These are phyloP conservation scores for Yamadazyma aaseri DNA, from an alignment of 1,139 yeast species.

Conservation along the genomic window DNA sequence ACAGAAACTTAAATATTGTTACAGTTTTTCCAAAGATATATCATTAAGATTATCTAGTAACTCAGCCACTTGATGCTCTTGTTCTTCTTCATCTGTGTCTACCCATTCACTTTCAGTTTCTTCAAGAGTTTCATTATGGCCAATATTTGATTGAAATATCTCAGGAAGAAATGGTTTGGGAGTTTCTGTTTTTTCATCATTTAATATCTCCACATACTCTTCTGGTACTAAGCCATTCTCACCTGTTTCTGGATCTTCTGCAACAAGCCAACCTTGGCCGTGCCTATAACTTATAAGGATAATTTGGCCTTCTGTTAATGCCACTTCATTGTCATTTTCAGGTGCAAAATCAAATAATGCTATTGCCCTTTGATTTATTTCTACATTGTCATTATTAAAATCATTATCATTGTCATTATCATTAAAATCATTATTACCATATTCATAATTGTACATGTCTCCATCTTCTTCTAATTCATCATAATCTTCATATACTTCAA, in stretches of 20 bases:
- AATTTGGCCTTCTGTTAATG: slow-evolving; percentile 73
- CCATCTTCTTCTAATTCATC: slow-evolving; percentile 7
- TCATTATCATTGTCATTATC: slow-evolving; percentile 18
- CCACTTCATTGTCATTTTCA: slow-evolving; percentile 91
- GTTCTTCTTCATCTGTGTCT: slow-evolving; percentile 28
- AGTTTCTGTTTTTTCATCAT: slow-evolving; percentile 27
- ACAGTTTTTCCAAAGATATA: slow-evolving; percentile 2
- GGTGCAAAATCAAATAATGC: slow-evolving; percentile 90
- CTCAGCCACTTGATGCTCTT: slow-evolving; percentile 6
- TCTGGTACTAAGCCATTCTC: slow-evolving; percentile 95
- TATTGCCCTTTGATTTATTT: slow-evolving; percentile 58
- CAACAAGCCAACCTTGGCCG: slow-evolving; percentile 99
- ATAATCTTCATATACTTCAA: slow-evolving; percentile 7
- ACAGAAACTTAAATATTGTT: slow-evolving; percentile 2
- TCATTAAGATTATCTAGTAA: slow-evolving; percentile 9
- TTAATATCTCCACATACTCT: slow-evolving; percentile 72
- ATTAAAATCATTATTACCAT: slow-evolving; percentile 8
- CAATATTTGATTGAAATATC: slow-evolving; percentile 30
- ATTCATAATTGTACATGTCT: slow-evolving; percentile 12
- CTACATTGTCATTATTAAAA: slow-evolving; percentile 27
- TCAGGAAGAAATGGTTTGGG: slow-evolving; percentile 51
- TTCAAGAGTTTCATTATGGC: slow-evolving; percentile 14
- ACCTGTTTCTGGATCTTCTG: slow-evolving; percentile 75
- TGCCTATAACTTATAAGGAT: slow-evolving; percentile 87
- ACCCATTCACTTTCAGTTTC: slow-evolving; percentile 38